These are phyloP conservation scores for Populus hybrid DNA, from an alignment of 441 rosid species.

Conservation along the genomic window DNA sequence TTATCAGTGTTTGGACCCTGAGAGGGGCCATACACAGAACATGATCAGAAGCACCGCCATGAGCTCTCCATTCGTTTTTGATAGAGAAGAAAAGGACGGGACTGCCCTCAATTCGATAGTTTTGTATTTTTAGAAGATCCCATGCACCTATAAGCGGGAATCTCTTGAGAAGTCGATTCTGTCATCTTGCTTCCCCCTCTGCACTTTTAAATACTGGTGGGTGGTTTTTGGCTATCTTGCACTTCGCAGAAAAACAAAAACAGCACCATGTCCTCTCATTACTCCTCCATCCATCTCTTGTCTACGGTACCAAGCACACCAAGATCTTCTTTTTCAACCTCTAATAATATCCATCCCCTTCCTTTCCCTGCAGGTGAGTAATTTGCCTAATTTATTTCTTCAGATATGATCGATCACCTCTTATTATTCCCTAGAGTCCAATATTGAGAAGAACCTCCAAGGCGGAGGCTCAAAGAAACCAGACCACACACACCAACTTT, in stretches of 20 bases:
- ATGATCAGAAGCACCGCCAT: too few species aligned
- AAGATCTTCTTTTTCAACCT: slow-evolving; percentile 2
- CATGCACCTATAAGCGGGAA: slow-evolving; percentile 37
- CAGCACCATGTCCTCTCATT: slow-evolving; percentile 25
- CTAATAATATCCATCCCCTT: not conserved
- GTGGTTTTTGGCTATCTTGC: not conserved
- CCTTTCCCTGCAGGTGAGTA: slow-evolving; percentile 16
- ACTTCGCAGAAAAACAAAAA: not conserved
- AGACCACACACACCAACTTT: not conserved
- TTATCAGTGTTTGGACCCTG: too few species aligned
- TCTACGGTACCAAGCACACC: slow-evolving; percentile 5
- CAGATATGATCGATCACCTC: not conserved
- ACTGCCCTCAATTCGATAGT: not conserved
- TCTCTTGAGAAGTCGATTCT: slow-evolving; percentile 33
- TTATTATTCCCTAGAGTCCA: too few species aligned
- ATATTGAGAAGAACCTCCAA: not conserved
- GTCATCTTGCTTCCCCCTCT: slow-evolving; percentile 26
- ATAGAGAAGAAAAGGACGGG: not conserved
- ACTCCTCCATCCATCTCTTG: slow-evolving; percentile 10
- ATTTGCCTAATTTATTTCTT: not conserved
- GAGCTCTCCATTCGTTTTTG: too few species aligned
- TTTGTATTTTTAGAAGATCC: slow-evolving; percentile 22
- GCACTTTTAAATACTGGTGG: not conserved
- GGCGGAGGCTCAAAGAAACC: not conserved
- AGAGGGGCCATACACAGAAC: too few species aligned